Base-by-base conservation (phyloP, 2,329 filamentous ascomycete species). In the Emmonsiellopsis sp. region DNA sequence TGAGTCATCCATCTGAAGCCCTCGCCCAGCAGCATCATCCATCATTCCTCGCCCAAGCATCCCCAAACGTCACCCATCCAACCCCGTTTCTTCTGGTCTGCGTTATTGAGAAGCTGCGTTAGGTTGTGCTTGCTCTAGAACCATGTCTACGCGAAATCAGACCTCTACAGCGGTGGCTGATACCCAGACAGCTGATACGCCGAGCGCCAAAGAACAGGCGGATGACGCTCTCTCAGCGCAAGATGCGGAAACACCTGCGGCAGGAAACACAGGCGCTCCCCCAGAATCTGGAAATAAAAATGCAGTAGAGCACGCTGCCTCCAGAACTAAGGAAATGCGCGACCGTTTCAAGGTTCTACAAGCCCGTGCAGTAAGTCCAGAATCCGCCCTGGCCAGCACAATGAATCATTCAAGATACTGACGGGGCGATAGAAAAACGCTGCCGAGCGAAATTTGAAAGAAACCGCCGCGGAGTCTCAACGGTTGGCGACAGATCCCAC, bases 301-400 rank as follows among this genome's bases (percentile, higher is more conserved):
- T 13, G 35, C 52, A 48, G 40, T 55, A 9, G 20, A 53, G n/a
- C 16, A 54, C 48, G 61, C 62, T 50, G 59, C 64, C 16, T 59
- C 63, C 5, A 70, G 64, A 53, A 67, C 67, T 16, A 63, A 82
- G 31, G 50, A 91, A 53, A 83, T 89, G 53, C 76, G 84, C 70
- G 87, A 88, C 49, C 84, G 88, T 59, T 96, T 96, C 77, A 91
- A 90, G 67, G 86, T 88, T 3, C 82, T 96, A 13, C 84, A 94
- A 71, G 87, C 87, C 30, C 86, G 89, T 63, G 86, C 87, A 49
- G 75, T 76, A 66, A 64, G 73, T 66, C n/a, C 34, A 43, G 20
- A 20, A 3, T 13, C 42, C 43, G 37, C 26, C 16, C 9, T 9
- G 8, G 30, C 31, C 44, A 38, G 53, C 48, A 26, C 11, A 50